These are phyloP conservation scores for Suillus placidus DNA, from an alignment of 768 basidiomycete species.

Conservation along the genomic window DNA sequence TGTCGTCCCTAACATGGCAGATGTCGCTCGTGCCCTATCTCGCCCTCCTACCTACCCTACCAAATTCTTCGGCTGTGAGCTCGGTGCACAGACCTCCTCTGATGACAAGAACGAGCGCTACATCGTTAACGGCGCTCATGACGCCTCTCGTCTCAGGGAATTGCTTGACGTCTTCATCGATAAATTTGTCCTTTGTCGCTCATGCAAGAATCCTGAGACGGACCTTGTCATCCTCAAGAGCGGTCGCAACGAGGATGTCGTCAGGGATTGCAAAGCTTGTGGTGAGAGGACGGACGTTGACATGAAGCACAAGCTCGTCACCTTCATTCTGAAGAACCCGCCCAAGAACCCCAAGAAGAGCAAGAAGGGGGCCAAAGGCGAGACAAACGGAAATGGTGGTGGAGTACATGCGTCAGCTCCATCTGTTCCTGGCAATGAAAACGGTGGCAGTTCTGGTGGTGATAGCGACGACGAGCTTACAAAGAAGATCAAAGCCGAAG, in stretches of 20 bases:
- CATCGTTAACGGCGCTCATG: slow-evolving; percentile 98
- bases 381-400: slow-evolving; percentile 50
- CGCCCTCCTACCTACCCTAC: slow-evolving; percentile 96
- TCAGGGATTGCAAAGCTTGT: slow-evolving; percentile 98
- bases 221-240: slow-evolving; percentile 88
- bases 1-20: slow-evolving; percentile 97
- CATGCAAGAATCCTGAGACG: slow-evolving; percentile 99
- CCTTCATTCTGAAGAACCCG: slow-evolving; percentile 97
- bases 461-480: slow-evolving; percentile 90
- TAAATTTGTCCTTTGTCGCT: slow-evolving; percentile 95
- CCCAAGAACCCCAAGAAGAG: slow-evolving; percentile 83
- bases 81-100: slow-evolving; percentile 95
- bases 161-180: slow-evolving; percentile 97
- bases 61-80: slow-evolving; percentile 99
- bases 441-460: slow-evolving; percentile 36
- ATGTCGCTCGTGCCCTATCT: slow-evolving; percentile 92
- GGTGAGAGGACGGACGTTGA: slow-evolving; percentile 90
- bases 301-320: slow-evolving; percentile 95
- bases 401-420: slow-evolving; percentile 43
- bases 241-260: slow-evolving; percentile 81
- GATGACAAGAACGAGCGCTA: slow-evolving; percentile 97
- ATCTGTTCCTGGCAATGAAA: slow-evolving; percentile 43
- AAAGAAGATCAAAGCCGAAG: slow-evolving; percentile 89
- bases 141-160: slow-evolving; percentile 88
- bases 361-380: slow-evolving; percentile 39